Percentiles rank a stretch among this genome's conserved stretches.
Evolutionary conservation across 768 basidiomycete species (phyloP).

Genomic region (Tephrocybe rancida): DNA sequence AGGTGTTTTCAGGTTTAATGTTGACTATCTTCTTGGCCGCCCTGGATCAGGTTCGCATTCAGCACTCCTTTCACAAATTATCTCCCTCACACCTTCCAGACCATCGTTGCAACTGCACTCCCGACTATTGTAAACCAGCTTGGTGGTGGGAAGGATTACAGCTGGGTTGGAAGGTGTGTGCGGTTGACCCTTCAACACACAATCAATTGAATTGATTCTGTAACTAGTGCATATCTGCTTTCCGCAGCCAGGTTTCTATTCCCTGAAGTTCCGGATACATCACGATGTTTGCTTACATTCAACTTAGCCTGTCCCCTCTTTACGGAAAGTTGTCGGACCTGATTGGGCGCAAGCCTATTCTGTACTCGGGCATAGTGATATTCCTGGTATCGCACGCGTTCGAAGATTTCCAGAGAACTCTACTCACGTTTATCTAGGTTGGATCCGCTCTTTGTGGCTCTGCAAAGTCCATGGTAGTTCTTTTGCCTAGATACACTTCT

Average conservation of each 20-base stretch:
- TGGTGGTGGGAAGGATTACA: conserved; percentile 63
- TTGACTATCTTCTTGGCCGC: conserved; percentile 52
- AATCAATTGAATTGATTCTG: neutral
- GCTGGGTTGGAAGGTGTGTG: conserved; percentile 72
- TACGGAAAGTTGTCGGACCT: conserved; percentile 80
- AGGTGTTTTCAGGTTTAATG: conserved; percentile 54
- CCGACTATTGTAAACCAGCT: conserved; percentile 72
- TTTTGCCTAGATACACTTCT: neutral
- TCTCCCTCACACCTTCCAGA: conserved; percentile 34
- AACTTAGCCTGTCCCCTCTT: conserved; percentile 57
- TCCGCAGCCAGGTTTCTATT: conserved; percentile 51
- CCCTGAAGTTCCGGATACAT: neutral
- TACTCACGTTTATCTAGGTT: conserved; percentile 40
- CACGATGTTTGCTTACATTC: neutral
- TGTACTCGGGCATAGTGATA: conserved; percentile 63
- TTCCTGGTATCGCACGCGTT: conserved; percentile 57
- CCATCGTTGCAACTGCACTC: conserved; percentile 74
- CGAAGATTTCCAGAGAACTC: neutral
- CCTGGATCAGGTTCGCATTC: conserved; percentile 55
- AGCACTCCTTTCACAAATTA: neutral
- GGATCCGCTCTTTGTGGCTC: conserved; percentile 84
- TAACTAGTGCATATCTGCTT: conserved; percentile 70
- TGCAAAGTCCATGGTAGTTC: conserved; percentile 64
- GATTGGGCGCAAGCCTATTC: conserved; percentile 61
- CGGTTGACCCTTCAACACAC: neutral